Conservation (phyloP, 805 yeast species). For the Metschnikowia hibisci region DNA sequence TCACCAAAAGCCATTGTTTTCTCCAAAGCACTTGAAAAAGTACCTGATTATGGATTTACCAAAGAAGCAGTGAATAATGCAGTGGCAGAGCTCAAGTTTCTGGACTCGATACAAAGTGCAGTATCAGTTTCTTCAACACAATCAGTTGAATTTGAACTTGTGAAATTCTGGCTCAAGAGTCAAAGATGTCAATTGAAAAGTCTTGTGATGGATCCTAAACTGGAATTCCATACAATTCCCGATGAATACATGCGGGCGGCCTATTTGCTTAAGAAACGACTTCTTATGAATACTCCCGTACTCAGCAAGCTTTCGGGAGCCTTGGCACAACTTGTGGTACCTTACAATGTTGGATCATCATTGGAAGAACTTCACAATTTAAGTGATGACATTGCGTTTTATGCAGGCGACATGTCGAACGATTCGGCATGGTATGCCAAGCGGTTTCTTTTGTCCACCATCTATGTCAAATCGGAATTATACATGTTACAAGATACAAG, state of each 20-base stretch:
- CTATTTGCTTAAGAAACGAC: slow-evolving; percentile 45
- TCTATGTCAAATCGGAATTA: slow-evolving; percentile 72
- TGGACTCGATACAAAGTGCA: slow-evolving; percentile 47
- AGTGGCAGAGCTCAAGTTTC: slow-evolving; percentile 45
- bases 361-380: slow-evolving; percentile 67
- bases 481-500: slow-evolving; percentile 77
- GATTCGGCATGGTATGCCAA: slow-evolving; percentile 95
- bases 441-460: slow-evolving; percentile 62
- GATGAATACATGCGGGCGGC: slow-evolving; percentile 43
- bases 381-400: slow-evolving; percentile 78
- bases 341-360: slow-evolving; percentile 55
- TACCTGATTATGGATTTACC: slow-evolving; percentile 53
- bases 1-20: slow-evolving; percentile 41
- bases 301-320: slow-evolving; percentile 44
- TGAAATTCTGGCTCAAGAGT: slow-evolving; percentile 47
- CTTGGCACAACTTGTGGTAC: slow-evolving; percentile 59
- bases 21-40: slow-evolving; percentile 33
- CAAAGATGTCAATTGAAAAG: slow-evolving; percentile 37
- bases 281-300: slow-evolving; percentile 49
- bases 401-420: slow-evolving; percentile 72
- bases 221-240: slow-evolving; percentile 23
- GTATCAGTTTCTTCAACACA: slow-evolving; percentile 29
- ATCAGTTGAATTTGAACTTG: slow-evolving; percentile 46
- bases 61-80: slow-evolving; percentile 46
- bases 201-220: slow-evolving; percentile 21